These are phyloP conservation scores for Diaporthe destruens DNA, from an alignment of 2,329 filamentous ascomycete species.

Conservation along the genomic window DNA sequence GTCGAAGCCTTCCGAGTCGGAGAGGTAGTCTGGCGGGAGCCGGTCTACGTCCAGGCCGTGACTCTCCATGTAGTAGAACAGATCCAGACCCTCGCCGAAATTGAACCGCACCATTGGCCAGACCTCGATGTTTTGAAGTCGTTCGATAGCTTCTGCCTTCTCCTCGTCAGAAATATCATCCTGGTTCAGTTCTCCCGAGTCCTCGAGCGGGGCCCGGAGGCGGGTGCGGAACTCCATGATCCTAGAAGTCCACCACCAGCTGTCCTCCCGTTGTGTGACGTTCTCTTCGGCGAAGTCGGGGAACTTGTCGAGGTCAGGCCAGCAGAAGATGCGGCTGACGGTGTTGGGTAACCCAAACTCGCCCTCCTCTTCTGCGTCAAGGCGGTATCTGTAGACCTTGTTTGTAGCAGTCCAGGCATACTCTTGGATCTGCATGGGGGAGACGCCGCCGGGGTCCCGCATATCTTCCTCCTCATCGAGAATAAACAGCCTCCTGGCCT, in stretches of 20 bases:
- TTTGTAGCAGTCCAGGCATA: constrained; percentile 52
- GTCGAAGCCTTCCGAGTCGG: constrained; percentile 41
- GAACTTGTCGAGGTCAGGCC: constrained; percentile 51
- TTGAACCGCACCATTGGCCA: constrained; percentile 52
- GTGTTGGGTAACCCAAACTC: constrained; percentile 46
- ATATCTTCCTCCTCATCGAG: background rate
- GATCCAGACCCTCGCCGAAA: constrained; percentile 31
- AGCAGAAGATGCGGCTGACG: constrained; percentile 48
- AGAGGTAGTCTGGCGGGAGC: constrained; percentile 29
- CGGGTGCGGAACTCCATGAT: background rate
- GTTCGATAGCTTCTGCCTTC: background rate
- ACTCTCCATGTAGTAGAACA: constrained; percentile 40
- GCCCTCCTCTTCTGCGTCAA: constrained; percentile 46
- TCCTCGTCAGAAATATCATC: background rate
- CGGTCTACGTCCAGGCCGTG: background rate
- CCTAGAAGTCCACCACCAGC: background rate
- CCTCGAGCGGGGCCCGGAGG: background rate
- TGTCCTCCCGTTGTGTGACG: background rate
- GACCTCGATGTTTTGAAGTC: constrained; percentile 40
- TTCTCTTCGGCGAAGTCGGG: constrained; percentile 47
- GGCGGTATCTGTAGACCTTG: constrained; percentile 46
- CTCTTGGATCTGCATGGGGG: background rate
- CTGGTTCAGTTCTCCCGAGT: background rate
- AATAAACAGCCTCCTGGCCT: constrained; percentile 19
- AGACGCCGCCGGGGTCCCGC: background rate